These are phyloP conservation scores for Debaryomyces tyrocola DNA, from an alignment of 805 yeast species.

Conservation along the genomic window DNA sequence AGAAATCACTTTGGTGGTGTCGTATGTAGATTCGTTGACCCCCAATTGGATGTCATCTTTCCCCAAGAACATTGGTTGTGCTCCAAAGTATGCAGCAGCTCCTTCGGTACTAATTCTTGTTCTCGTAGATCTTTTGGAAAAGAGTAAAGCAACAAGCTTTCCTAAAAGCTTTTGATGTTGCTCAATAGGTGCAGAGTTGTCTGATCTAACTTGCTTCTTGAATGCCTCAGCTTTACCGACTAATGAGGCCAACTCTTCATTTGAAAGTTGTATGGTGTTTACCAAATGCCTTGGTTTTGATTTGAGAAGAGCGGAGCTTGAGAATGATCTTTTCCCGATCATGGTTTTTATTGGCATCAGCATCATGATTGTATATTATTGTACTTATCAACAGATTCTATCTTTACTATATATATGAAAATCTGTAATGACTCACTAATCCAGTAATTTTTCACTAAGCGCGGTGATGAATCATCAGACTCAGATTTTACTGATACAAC, in stretches of 20 bases:
- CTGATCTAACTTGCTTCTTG: slow-evolving; percentile 61
- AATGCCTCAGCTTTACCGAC: slow-evolving; percentile 72
- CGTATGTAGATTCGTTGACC: slow-evolving; percentile 87
- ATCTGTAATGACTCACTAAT: slow-evolving; percentile 8
- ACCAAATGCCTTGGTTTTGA: slow-evolving; percentile 66
- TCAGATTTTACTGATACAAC: background rate
- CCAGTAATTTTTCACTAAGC: slow-evolving; percentile 9
- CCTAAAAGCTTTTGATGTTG: slow-evolving; percentile 65
- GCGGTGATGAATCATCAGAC: slow-evolving; percentile 11
- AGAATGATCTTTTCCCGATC: slow-evolving; percentile 9
- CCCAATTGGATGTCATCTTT: slow-evolving; percentile 96
- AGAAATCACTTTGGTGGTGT: slow-evolving; percentile 83
- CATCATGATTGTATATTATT: background rate
- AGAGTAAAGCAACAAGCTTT: slow-evolving; percentile 77
- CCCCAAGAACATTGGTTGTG: slow-evolving; percentile 94
- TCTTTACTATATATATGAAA: background rate
- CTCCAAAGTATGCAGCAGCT: slow-evolving; percentile 90
- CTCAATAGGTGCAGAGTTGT: slow-evolving; percentile 37
- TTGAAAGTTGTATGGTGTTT: slow-evolving; percentile 75
- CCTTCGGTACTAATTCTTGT: slow-evolving; percentile 94
- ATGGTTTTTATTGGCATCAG: slow-evolving; percentile 7
- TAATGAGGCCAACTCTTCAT: slow-evolving; percentile 67
- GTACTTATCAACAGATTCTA: background rate
- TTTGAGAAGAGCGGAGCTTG: slow-evolving; percentile 6
- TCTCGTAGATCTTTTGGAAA: slow-evolving; percentile 91